Evolutionary conservation across 306 rosid genomes (phyloP).

Genomic region (Sophora flavescens): DNA sequence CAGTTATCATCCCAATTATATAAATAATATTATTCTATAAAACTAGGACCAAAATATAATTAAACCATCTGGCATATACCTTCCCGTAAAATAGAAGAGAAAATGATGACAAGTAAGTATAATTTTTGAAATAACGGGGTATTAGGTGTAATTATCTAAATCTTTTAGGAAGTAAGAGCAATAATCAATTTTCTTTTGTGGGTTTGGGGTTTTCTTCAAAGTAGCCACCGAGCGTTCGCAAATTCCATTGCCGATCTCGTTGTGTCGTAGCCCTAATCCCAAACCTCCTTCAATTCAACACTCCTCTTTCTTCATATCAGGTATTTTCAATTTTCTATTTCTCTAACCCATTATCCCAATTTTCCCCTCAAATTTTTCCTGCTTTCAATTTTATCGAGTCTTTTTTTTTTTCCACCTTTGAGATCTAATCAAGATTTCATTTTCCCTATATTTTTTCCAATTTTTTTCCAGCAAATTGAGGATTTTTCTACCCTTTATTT

Average conservation of each 20-base stretch:
- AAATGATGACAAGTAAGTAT: too few relatives aligned
- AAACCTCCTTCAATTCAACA: background rate
- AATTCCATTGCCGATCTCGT: conserved; percentile 2
- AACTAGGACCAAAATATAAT: too few relatives aligned
- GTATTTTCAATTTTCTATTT: conserved; percentile 45
- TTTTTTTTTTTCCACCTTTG: background rate
- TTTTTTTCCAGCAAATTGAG: background rate
- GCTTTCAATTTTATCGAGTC: background rate
- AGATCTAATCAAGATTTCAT: conserved; percentile 11
- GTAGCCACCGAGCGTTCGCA: background rate
- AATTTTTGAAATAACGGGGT: too few relatives aligned
- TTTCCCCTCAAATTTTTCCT: background rate
- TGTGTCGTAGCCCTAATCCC: background rate
- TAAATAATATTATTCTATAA: too few relatives aligned
- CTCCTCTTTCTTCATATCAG: conserved; percentile 38
- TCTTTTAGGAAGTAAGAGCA: too few relatives aligned
- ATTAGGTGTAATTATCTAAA: too few relatives aligned
- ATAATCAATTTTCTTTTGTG: too few relatives aligned
- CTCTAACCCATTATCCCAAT: background rate
- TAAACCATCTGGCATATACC: too few relatives aligned
- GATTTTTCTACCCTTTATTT: conserved; percentile 34
- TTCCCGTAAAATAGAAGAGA: too few relatives aligned
- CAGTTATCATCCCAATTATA: too few relatives aligned
- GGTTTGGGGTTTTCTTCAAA: background rate
- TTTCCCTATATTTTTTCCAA: background rate